These are phyloP conservation scores for Pichia kudriavzevii DNA, from an alignment of 1,139 yeast genomes.

Conservation along the genomic window DNA sequence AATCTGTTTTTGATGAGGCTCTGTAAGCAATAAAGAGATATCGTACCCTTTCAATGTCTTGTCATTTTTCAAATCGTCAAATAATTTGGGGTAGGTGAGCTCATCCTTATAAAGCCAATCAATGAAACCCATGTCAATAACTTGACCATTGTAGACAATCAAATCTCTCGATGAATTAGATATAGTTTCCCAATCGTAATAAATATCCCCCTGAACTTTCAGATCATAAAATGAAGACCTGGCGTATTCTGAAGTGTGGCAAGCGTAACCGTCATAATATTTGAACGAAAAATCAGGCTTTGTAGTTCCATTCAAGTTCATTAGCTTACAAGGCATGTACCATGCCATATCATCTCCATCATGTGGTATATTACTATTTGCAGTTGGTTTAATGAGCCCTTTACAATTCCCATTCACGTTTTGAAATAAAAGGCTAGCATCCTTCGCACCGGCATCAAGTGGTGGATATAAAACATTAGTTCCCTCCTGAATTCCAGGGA, in stretches of 20 bases:
- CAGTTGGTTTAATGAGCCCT: constrained; percentile 68
- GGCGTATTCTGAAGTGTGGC: constrained; percentile 72
- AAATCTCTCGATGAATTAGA: constrained; percentile 63
- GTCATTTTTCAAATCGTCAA: constrained; percentile 55
- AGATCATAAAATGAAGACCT: constrained; percentile 60
- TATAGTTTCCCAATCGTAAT: constrained; percentile 85
- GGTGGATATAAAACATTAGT: constrained; percentile 78
- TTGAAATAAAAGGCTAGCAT: constrained; percentile 84
- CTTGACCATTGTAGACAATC: constrained; percentile 83
- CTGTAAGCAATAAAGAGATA: constrained; percentile 67
- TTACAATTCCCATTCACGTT: constrained; percentile 93
- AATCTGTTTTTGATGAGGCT: constrained; percentile 57
- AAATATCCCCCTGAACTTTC: constrained; percentile 64
- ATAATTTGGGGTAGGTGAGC: constrained; percentile 63
- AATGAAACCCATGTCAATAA: constrained; percentile 69
- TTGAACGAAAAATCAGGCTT: constrained; percentile 52
- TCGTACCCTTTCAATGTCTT: constrained; percentile 63
- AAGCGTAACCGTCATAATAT: constrained; percentile 75
- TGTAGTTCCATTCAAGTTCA: constrained; percentile 63
- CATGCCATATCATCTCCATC: constrained; percentile 70
- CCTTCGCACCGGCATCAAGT: constrained; percentile 79
- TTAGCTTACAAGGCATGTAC: constrained; percentile 89
- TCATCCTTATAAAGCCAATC: constrained; percentile 68
- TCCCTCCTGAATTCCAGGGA: constrained; percentile 64
- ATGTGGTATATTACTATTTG: constrained; percentile 62